Percentiles rank a stretch among this genome's conserved stretches.
phyloP scores from a whole-genome alignment of 345 rosid species.

The Moricandia arvensis region DNA sequence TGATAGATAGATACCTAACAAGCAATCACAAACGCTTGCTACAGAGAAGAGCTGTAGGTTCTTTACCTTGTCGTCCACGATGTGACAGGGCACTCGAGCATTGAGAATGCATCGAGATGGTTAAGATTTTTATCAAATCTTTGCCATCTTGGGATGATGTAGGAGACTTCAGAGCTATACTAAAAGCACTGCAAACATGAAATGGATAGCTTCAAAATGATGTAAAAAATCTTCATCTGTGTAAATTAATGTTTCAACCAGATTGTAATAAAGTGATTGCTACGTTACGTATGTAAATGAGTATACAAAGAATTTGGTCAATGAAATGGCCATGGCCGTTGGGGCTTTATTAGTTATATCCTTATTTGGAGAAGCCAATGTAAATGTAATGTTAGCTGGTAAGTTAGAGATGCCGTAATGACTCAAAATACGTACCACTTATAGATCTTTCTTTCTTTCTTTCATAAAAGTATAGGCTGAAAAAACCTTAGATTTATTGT shows the following conservation, averaged over 20 bases:
- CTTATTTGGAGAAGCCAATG: not conserved
- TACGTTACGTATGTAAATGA: not conserved
- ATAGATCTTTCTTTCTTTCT: not conserved
- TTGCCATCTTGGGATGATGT: not conserved
- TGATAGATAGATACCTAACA: no score
- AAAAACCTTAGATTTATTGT: not conserved
- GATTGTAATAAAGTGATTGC: not conserved
- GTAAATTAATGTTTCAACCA: not conserved
- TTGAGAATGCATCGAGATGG: constrained; percentile 63
- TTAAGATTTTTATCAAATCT: constrained; percentile 21
- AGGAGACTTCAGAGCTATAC: not conserved
- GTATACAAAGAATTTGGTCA: not conserved
- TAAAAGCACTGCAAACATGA: not conserved
- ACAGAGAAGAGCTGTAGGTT: no score
- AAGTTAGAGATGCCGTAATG: not conserved
- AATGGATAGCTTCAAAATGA: not conserved
- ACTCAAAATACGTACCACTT: not conserved
- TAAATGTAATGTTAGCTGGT: not conserved
- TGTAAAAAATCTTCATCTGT: not conserved
- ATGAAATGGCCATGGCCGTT: constrained; percentile 5
- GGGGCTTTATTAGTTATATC: not conserved
- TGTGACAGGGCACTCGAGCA: constrained; percentile 41
- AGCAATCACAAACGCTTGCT: no score
- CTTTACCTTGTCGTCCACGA: no score
- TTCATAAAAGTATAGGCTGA: not conserved